Percentiles rank a stretch among this genome's conserved stretches.
Conservation (phyloP, 345 rosid species). For the Euphorbia pulcherrima region DNA sequence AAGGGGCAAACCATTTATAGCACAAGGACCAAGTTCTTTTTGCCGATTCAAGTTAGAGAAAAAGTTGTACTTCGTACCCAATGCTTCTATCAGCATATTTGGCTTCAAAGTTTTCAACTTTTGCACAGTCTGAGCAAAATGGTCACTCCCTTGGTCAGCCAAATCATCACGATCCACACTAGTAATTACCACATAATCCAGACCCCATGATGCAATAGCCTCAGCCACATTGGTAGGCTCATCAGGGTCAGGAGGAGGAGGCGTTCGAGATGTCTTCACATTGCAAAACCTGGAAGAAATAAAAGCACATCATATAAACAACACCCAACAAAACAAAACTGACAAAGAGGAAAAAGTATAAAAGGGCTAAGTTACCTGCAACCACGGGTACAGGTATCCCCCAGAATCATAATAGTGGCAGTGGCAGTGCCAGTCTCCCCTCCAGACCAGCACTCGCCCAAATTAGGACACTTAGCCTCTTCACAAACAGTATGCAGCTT, state of each 20-base stretch:
- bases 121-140: constrained; percentile 68
- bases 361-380: constrained; percentile 50
- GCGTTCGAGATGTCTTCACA: constrained; percentile 91
- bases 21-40: too few species aligned
- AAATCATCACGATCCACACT: constrained; percentile 92
- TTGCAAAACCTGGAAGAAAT: constrained; percentile 63
- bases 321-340: neutral
- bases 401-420: constrained; percentile 91
- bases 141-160: constrained; percentile 81
- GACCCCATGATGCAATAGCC: constrained; percentile 96
- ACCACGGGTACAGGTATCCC: constrained; percentile 95
- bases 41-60: neutral
- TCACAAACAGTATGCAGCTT: constrained; percentile 98
- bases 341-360: neutral
- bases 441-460: constrained; percentile 99
- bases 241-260: constrained; percentile 88
- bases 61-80: constrained; percentile 49
- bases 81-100: constrained; percentile 79
- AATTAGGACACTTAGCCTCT: constrained; percentile 91
- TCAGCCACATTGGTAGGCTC: constrained; percentile 90
- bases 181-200: constrained; percentile 87
- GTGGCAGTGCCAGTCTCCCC: constrained; percentile 98
- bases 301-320: neutral
- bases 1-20: too few species aligned
- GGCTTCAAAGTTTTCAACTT: constrained; percentile 83